Evolutionary conservation across 2,329 filamentous ascomycete species (phyloP).

Genomic region (Xylaria sp.): DNA sequence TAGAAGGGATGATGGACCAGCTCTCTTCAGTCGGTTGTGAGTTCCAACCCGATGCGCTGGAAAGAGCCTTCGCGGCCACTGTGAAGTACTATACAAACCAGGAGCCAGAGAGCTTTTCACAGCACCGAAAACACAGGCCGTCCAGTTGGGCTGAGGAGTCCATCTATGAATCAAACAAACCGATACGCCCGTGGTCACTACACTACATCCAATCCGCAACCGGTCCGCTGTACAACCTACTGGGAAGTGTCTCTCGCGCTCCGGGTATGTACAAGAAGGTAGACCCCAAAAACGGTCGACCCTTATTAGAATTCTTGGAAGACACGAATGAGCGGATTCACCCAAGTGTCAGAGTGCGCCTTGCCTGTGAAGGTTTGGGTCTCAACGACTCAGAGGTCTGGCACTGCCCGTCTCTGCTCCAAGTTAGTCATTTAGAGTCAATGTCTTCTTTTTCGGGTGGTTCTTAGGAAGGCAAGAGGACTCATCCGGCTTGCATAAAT

Average conservation of each 20-base stretch:
- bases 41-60: slow-evolving; percentile 51
- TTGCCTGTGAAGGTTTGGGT: slow-evolving; percentile 61
- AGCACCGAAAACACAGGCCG: slow-evolving; percentile 17
- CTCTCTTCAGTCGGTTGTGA: slow-evolving; percentile 62
- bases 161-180: slow-evolving; percentile 59
- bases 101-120: slow-evolving; percentile 33
- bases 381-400: slow-evolving; percentile 61
- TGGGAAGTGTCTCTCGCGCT: slow-evolving; percentile 56
- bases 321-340: slow-evolving; percentile 67
- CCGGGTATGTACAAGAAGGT: slow-evolving; percentile 61
- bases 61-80: slow-evolving; percentile 49
- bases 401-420: slow-evolving; percentile 57
- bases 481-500: neutral
- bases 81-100: slow-evolving; percentile 55
- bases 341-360: slow-evolving; percentile 63
- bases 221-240: slow-evolving; percentile 56
- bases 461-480: neutral
- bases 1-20: slow-evolving; percentile 66
- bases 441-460: neutral
- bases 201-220: slow-evolving; percentile 56
- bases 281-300: slow-evolving; percentile 53
- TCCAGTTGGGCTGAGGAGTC: slow-evolving; percentile 57
- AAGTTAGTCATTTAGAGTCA: slow-evolving; percentile 17
- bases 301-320: slow-evolving; percentile 54
- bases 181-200: slow-evolving; percentile 60